Evolutionary conservation across 805 yeast genomes (phyloP).

Genomic region (Ogataea dorogensis): DNA sequence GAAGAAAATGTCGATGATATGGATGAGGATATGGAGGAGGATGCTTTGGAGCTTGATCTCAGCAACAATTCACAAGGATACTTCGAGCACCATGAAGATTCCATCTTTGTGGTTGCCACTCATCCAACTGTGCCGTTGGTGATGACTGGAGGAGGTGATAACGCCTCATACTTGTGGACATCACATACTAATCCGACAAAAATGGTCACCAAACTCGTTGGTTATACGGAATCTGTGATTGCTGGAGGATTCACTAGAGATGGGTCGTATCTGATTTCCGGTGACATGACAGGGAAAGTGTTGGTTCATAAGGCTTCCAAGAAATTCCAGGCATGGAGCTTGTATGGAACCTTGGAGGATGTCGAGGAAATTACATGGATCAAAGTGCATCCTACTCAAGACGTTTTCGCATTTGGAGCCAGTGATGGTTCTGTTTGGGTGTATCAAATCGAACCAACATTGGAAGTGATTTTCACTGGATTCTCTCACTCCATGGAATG

Average conservation of each 20-base stretch:
- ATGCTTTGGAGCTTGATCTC: constrained; percentile 75
- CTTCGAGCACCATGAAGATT: constrained; percentile 88
- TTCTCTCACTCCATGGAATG: constrained; percentile 80
- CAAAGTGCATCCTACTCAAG: constrained; percentile 69
- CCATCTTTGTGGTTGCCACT: constrained; percentile 74
- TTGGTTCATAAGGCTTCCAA: constrained; percentile 68
- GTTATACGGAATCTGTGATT: constrained; percentile 86
- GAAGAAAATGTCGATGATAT: constrained; percentile 40
- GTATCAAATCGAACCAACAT: constrained; percentile 65
- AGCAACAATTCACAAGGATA: constrained; percentile 86
- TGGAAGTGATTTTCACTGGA: constrained; percentile 74
- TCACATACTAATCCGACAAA: constrained; percentile 84
- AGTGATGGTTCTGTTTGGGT: constrained; percentile 94
- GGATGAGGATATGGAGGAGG: constrained; percentile 40
- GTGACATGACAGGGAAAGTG: constrained; percentile 91
- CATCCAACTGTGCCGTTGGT: constrained; percentile 87
- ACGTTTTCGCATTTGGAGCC: constrained; percentile 87
- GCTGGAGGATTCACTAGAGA: constrained; percentile 80
- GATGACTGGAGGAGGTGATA: constrained; percentile 95
- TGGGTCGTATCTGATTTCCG: constrained; percentile 80
- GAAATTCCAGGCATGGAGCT: constrained; percentile 82
- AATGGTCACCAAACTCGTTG: constrained; percentile 69
- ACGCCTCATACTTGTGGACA: constrained; percentile 88
- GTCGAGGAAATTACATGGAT: constrained; percentile 91
- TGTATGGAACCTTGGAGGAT: constrained; percentile 70